Evolutionary conservation across 1,284 basidiomycete genomes (phyloP).

Genomic region (Ceratobasidium sp.): DNA sequence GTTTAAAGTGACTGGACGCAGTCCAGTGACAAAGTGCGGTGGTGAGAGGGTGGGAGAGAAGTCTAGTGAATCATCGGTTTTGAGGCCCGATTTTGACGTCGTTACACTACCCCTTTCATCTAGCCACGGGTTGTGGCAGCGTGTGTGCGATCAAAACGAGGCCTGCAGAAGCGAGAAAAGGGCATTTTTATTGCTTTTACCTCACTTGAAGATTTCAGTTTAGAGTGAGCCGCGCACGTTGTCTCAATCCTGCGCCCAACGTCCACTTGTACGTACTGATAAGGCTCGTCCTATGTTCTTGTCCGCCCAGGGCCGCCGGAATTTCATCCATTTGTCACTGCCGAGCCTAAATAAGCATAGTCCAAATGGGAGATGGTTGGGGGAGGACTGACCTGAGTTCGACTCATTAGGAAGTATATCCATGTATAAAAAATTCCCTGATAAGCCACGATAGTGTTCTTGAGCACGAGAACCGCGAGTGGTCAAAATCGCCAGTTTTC

Average conservation of each 20-base stretch:
- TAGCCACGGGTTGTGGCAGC: background rate
- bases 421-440: too few relatives aligned
- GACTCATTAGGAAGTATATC: too few relatives aligned
- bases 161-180: conserved; percentile 15
- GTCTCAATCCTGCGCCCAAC: background rate
- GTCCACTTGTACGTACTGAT: conserved; percentile 23
- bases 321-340: background rate
- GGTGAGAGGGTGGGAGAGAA: conserved; percentile 29
- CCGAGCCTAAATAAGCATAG: too few relatives aligned
- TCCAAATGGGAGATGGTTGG: too few relatives aligned
- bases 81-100: conserved; percentile 15
- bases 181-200: conserved; percentile 35
- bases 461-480: too few relatives aligned
- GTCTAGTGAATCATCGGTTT: conserved; percentile 37
- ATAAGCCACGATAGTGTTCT: too few relatives aligned
- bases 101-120: background rate
- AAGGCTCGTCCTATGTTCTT: conserved; percentile 5
- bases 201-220: conserved; percentile 27
- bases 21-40: conserved; percentile 36
- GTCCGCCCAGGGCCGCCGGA: background rate
- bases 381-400: too few relatives aligned
- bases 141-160: conserved; percentile 31
- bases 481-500: too few relatives aligned
- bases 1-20: conserved; percentile 24
- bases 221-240: conserved; percentile 10